A percentile compares a stretch with the other conserved stretches of the same genome.
phyloP scores from a whole-genome alignment of 2,329 filamentous ascomycete genomes.

The Aspergillus chevalieri region DNA sequence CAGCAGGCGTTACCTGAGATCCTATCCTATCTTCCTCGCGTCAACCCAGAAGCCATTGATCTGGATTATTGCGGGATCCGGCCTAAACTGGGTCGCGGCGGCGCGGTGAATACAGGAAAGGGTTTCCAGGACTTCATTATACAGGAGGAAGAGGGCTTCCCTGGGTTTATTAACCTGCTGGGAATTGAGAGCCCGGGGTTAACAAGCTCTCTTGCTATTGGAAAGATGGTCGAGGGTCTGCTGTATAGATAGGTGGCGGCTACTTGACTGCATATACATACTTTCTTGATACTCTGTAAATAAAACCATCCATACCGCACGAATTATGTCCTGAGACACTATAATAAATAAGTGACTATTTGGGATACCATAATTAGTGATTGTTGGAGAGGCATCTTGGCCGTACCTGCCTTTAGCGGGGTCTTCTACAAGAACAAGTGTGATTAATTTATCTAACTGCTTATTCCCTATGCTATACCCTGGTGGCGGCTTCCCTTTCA shows the following conservation, averaged over 20 bases:
- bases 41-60: constrained; percentile 60
- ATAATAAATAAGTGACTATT: too few relatives aligned
- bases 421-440: too few relatives aligned
- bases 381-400: too few relatives aligned
- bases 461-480: too few relatives aligned
- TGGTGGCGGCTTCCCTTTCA: too few relatives aligned
- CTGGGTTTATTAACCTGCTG: constrained; percentile 81
- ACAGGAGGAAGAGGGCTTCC: constrained; percentile 65
- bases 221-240: constrained; percentile 61
- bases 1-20: constrained; percentile 68
- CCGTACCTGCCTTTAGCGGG: too few relatives aligned
- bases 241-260: constrained; percentile 37
- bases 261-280: background rate
- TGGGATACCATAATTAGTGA: too few relatives aligned
- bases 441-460: too few relatives aligned
- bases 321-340: too few relatives aligned
- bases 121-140: constrained; percentile 84
- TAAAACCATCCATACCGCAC: background rate
- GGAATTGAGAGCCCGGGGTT: constrained; percentile 92
- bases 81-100: constrained; percentile 67
- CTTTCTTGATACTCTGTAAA: background rate
- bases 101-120: constrained; percentile 49
- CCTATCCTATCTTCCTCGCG: constrained; percentile 65
- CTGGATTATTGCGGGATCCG: constrained; percentile 89
- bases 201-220: constrained; percentile 81